Evolutionary conservation across 306 rosid species (phyloP).

Genomic region (Ziziphus jujuba): DNA sequence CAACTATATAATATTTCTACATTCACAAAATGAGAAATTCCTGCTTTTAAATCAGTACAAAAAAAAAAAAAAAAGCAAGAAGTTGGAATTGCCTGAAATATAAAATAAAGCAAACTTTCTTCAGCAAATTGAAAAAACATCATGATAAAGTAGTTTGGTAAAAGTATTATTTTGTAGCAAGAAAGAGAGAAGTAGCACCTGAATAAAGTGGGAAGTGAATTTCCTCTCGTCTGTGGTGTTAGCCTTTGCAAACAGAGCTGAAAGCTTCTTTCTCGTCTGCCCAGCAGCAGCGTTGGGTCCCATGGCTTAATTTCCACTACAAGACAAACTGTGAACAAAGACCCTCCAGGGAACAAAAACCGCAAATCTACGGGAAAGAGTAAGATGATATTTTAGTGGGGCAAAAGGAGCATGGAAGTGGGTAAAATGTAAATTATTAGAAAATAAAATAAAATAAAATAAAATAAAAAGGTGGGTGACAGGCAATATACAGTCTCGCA

Average conservation of each 20-base stretch:
- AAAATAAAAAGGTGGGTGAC: no score
- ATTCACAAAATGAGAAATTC: no score
- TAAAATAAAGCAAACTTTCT: neutral
- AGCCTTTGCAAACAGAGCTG: neutral
- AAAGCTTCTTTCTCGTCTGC: neutral
- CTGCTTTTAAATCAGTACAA: no score
- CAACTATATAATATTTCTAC: no score
- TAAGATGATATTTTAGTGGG: neutral
- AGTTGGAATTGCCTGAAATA: no score
- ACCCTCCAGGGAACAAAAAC: neutral
- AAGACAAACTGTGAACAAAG: neutral
- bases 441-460: no score
- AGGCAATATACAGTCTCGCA: no score
- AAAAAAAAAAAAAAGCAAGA: no score
- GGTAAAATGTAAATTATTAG: neutral
- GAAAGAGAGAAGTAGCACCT: constrained; percentile 20
- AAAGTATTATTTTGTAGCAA: neutral
- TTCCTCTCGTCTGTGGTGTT: neutral
- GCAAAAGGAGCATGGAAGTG: neutral
- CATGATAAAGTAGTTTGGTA: neutral
- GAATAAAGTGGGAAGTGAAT: constrained; percentile 10
- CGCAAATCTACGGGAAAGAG: neutral
- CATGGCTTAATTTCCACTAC: neutral
- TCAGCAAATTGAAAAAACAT: neutral
- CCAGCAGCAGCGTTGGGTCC: neutral